Evolutionary conservation across 2,329 filamentous ascomycete genomes (phyloP).

Genomic region (Venturia nashicola): DNA sequence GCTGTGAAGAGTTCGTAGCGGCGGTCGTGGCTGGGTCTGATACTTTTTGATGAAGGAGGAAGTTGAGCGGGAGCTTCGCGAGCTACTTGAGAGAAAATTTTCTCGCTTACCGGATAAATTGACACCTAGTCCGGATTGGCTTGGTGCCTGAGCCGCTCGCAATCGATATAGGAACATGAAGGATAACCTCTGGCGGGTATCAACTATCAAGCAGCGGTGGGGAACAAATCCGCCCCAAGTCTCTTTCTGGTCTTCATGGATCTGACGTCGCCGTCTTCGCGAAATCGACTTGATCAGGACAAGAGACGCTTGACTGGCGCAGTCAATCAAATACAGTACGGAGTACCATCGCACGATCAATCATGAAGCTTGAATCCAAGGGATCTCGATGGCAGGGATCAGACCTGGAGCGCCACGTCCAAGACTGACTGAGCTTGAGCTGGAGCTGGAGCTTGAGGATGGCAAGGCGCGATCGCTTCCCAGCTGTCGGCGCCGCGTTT

Average conservation of each 20-base stretch:
- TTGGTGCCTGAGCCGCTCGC: background rate
- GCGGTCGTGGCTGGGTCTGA: slow-evolving; percentile 59
- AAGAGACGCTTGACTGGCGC: background rate
- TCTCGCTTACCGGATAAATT: background rate
- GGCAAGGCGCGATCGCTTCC: background rate
- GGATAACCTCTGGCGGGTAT: no score
- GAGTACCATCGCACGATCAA: background rate
- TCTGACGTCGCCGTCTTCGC: background rate
- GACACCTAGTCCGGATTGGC: background rate
- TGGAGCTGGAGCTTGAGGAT: no score
- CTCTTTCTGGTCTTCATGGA: background rate
- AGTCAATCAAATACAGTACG: background rate
- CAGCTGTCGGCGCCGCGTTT: background rate
- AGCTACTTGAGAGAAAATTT: background rate
- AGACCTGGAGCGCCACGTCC: background rate
- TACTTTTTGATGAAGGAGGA: slow-evolving; percentile 41
- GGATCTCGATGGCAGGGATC: slow-evolving; percentile 3
- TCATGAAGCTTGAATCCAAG: background rate
- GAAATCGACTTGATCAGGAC: background rate
- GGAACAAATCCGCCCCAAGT: no score
- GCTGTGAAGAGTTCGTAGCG: slow-evolving; percentile 45
- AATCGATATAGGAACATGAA: background rate
- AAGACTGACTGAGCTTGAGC: no score
- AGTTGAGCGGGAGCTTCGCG: background rate
- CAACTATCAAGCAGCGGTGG: no score